Percentiles rank a stretch among this genome's conserved stretches.
These are phyloP conservation scores for Oehlia diaphana DNA, from an alignment of 192 early-diverging fungal genomes.

Conservation along the genomic window DNA sequence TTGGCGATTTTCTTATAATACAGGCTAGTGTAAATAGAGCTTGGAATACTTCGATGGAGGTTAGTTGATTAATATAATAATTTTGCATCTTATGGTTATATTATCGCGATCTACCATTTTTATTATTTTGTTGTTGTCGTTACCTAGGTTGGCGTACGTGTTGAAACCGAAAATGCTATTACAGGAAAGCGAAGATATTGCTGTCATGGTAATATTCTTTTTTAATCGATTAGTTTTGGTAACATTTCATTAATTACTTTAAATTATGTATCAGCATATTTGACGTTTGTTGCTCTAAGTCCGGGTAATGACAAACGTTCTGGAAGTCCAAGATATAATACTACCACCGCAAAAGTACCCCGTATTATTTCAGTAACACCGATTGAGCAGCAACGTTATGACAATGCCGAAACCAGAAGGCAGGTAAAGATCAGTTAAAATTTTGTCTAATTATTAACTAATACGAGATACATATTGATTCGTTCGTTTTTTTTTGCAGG, in stretches of 20 bases:
- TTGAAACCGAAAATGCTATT: conserved; percentile 64
- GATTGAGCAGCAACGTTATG: conserved; percentile 55
- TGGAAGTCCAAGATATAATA: not conserved
- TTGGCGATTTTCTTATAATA: conserved; percentile 63
- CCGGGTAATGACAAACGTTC: not conserved
- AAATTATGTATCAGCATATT: conserved; percentile 8
- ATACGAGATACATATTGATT: not conserved
- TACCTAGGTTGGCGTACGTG: conserved; percentile 57
- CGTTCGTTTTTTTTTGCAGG: not conserved
- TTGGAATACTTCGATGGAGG: conserved; percentile 74
- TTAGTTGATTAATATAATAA: not conserved
- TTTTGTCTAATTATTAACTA: not conserved
- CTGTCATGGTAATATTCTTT: conserved; percentile 56
- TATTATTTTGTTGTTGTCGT: not conserved
- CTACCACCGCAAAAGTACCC: conserved; percentile 46
- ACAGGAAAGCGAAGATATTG: conserved; percentile 56
- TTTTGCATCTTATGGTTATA: not conserved
- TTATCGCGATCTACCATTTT: not conserved
- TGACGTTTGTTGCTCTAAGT: conserved; percentile 23
- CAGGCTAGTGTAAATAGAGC: conserved; percentile 65
- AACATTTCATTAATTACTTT: not conserved
- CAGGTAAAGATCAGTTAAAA: not conserved
- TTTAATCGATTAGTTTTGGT: not conserved
- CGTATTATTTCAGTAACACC: conserved; percentile 49
- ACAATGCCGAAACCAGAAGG: conserved; percentile 57